A percentile compares a stretch with the other conserved stretches of the same genome.
phyloP scores from a whole-genome alignment of 306 rosid species.

The Sicyos baderoa region DNA sequence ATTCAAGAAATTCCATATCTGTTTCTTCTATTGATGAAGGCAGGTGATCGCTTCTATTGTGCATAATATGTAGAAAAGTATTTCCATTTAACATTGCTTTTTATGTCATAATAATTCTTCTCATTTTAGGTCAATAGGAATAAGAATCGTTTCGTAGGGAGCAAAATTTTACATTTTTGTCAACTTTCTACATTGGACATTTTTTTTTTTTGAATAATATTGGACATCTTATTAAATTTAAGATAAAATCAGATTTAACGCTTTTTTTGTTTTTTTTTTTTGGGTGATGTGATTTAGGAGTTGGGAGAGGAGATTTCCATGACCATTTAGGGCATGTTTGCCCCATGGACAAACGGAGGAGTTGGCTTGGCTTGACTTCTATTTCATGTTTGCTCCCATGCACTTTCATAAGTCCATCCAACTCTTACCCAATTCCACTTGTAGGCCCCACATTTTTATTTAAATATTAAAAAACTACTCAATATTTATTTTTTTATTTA shows the following conservation, averaged over 20 bases:
- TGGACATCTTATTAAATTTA: neutral
- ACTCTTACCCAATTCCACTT: too few species aligned
- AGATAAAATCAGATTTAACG: neutral
- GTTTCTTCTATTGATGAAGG: conserved; percentile 69
- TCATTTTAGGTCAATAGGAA: neutral
- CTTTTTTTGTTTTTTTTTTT: too few species aligned
- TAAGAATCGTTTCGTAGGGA: neutral
- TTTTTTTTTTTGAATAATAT: neutral
- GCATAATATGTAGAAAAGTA: neutral
- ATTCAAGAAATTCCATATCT: conserved; percentile 71
- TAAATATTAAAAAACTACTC: too few species aligned
- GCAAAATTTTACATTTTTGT: neutral
- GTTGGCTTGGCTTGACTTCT: too few species aligned
- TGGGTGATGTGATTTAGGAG: too few species aligned
- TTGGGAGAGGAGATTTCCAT: too few species aligned
- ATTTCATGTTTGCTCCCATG: too few species aligned
- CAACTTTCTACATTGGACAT: neutral
- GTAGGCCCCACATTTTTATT: too few species aligned
- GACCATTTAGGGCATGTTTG: too few species aligned
- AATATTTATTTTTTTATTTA: too few species aligned
- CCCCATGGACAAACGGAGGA: too few species aligned
- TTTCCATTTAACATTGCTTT: neutral
- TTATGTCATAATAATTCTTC: neutral
- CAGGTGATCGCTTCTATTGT: conserved; percentile 27
- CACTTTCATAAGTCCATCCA: too few species aligned